These are phyloP conservation scores for Lachancea mirantina DNA, from an alignment of 805 yeast genomes.

Conservation along the genomic window DNA sequence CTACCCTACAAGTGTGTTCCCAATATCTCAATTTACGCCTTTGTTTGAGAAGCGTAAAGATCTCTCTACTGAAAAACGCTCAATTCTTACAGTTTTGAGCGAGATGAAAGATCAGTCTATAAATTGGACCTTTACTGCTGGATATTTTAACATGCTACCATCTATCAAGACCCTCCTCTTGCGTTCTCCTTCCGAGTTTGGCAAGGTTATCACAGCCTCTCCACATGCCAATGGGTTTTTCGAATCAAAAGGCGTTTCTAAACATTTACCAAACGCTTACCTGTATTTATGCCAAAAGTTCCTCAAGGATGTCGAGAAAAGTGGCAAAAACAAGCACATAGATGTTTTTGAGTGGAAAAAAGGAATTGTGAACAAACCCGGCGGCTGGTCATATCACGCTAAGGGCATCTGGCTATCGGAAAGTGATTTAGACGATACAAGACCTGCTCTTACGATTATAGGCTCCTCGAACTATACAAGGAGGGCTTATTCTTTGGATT, in stretches of 20 bases:
- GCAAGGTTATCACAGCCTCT: conserved; percentile 76
- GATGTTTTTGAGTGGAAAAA: conserved; percentile 75
- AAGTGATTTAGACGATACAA: conserved; percentile 32
- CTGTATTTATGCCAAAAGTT: conserved; percentile 66
- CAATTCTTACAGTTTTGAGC: conserved; percentile 54
- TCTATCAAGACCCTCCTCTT: conserved; percentile 55
- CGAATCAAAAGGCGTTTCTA: conserved; percentile 72
- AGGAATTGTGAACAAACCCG: conserved; percentile 72
- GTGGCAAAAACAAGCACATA: conserved; percentile 41
- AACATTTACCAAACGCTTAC: conserved; percentile 81
- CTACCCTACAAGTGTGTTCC: conserved; percentile 69
- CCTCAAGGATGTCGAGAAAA: conserved; percentile 41
- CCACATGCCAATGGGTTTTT: conserved; percentile 93
- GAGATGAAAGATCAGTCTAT: conserved; percentile 45
- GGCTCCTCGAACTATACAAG: conserved; percentile 94
- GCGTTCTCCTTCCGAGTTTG: conserved; percentile 40
- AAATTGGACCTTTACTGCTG: conserved; percentile 88
- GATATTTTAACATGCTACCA: conserved; percentile 88
- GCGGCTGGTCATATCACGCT: conserved; percentile 98
- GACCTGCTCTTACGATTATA: conserved; percentile 70
- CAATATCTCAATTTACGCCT: conserved; percentile 88
- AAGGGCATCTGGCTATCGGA: conserved; percentile 83
- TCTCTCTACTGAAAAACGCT: conserved; percentile 75
- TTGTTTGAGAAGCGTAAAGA: conserved; percentile 46
- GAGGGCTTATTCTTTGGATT: conserved; percentile 78